A percentile compares a stretch with the other conserved stretches of the same genome.
Conservation (phyloP, 1,284 basidiomycete genomes). For the Lentinus polychrous region DNA sequence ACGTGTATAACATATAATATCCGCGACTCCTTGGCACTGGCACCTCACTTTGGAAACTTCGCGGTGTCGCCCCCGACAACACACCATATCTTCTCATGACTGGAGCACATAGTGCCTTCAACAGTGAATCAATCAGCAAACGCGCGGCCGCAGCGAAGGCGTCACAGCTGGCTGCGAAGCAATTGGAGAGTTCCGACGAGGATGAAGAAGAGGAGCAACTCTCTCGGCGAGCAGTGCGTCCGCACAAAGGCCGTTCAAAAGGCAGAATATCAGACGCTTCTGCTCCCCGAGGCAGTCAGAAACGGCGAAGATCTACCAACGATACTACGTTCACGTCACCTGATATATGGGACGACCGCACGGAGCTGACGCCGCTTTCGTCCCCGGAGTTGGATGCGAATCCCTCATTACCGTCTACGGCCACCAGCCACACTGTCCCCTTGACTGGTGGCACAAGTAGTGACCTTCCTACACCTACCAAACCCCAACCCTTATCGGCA, state of each 20-base stretch:
- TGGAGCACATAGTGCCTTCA: too few relatives aligned
- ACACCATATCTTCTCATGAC: too few relatives aligned
- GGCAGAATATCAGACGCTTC: not conserved
- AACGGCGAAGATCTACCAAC: not conserved
- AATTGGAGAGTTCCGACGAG: conserved; percentile 20
- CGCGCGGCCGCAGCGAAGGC: conserved; percentile 23
- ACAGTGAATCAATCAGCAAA: not conserved
- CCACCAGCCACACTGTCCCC: not conserved
- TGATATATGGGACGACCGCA: not conserved
- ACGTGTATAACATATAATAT: too few relatives aligned
- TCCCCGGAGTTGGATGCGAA: conserved; percentile 9
- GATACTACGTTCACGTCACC: not conserved
- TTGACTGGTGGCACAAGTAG: too few relatives aligned
- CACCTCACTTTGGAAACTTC: too few relatives aligned
- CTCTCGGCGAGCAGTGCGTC: not conserved
- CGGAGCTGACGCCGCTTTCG: conserved; percentile 8
- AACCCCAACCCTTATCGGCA: too few relatives aligned
- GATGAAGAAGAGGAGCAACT: conserved; percentile 14
- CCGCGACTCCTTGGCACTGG: too few relatives aligned
- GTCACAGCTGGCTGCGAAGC: conserved; percentile 18
- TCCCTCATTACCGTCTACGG: not conserved
- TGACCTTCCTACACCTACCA: too few relatives aligned
- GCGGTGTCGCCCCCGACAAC: too few relatives aligned
- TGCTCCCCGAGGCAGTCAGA: not conserved
- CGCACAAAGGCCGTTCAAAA: not conserved